Evolutionary conservation across 768 basidiomycete species (phyloP), one percentile per base, ranked within the genome.

Genomic region (Gyrodon lividus): DNA sequence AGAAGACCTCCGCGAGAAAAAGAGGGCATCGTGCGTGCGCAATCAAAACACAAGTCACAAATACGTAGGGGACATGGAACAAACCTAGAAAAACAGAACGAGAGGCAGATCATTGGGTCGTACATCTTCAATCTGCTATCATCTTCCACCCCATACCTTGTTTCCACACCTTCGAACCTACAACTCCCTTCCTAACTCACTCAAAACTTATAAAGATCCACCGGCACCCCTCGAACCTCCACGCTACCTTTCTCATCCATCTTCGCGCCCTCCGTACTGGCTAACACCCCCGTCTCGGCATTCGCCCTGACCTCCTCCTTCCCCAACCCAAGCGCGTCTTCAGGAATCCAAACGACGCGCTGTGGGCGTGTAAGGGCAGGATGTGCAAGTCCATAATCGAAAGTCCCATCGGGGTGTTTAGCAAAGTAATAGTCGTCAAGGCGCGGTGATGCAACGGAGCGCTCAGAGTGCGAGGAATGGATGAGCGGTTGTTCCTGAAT

Each of bases 331-430:
- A 57, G 57, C 6, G 69, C 59, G 65, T 98, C 96, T 34, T 72
- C 69, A 19, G 96, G 91, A 48, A 98, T 68, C 96, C 96, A 98
- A 28, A 98, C 73, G 5, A 82, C 75, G 55, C 85, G 77, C 70
- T 93, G 90, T 42, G 88, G 82, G 45, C 82, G 70, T 55, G 74
- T 81, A 48, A 81, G 77, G 6, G 92, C 92, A 14, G 96, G 96
- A 60, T 96, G 96, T 41, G 88, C 84, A 72, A 96, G 98, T 12
- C 87, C 86, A 61, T 84, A 83, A 44, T 81, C 65, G 54, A 66
- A 49, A 42, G 16, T n/a, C 8, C 63, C 68, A 17, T 68, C 67
- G 2, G 48, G 35, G 20, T 66, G 59, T 39, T 54, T 61, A 42
- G 66, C 54, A 30, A 68, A 67, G 37, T 52, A 42, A 17, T 57